Conservation (phyloP, 257 asterid species). For the Gentiana macrophylla region DNA sequence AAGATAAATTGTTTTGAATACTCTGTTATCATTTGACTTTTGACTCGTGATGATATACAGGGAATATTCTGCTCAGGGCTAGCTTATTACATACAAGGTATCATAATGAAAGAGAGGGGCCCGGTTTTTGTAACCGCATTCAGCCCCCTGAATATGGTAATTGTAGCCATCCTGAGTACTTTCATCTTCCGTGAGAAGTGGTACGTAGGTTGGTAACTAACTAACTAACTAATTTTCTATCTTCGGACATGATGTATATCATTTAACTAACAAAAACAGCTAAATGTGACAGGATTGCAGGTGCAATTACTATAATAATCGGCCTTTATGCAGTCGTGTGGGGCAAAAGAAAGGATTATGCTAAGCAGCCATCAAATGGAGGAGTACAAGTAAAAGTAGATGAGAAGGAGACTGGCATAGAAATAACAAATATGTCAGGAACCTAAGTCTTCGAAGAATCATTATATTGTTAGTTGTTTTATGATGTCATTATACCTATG, state of each 20-base stretch:
- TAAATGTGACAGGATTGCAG: conserved; percentile 45
- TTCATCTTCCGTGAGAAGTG: conserved; percentile 60
- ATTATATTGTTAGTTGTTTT: no score
- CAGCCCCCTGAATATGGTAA: no score
- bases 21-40: no score
- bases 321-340: conserved; percentile 88
- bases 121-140: no score
- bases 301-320: conserved; percentile 61
- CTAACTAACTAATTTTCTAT: neutral
- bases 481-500: no score
- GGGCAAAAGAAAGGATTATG: conserved; percentile 70
- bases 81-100: conserved; percentile 80
- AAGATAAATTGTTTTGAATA: no score
- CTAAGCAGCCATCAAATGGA: conserved; percentile 19
- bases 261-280: no score
- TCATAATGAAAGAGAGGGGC: conserved; percentile 11
- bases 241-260: no score
- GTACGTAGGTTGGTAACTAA: conserved; percentile 67
- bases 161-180: conserved; percentile 30
- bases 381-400: no score
- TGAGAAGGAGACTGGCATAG: no score
- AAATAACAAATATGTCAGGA: no score
- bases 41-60: conserved; percentile 23
- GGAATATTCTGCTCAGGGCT: conserved; percentile 89
- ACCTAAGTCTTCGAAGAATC: no score